Evolutionary conservation across 768 basidiomycete genomes (phyloP), one percentile per base, ranked within the genome.

Genomic region (Auriscalpium orientale): DNA sequence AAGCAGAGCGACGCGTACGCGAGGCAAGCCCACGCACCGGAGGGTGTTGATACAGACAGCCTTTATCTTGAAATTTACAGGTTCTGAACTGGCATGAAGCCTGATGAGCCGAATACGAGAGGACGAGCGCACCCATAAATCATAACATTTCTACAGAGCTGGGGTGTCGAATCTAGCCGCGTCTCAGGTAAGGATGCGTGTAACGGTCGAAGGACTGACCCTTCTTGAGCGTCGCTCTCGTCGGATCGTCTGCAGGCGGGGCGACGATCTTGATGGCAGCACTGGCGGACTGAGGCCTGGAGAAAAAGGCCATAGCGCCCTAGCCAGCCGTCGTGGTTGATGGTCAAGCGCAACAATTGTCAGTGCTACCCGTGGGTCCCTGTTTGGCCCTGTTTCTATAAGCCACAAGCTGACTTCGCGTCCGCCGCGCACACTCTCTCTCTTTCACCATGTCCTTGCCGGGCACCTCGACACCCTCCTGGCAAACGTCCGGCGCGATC

Each of bases 121-220:
- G 2, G 21, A 28, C 3, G 58, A 69, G 61, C 72, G 46, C 61
- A 94, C 92, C 94, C 93, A 67, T 94, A 89, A 60, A 95, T 94
- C 68, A 89, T 74, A 51, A 94, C 83, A 75, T 97, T 95, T 66
- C 89, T 84, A 72, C 93, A 97, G 65, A 93, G 87, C 53, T 87
- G 81, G 68, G 85, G 84, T 13, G 80, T 77, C 47, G 81, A 76
- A 72, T 89, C 87, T 89, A 65, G 44, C 44, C 59, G 21, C 22
- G 48, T 40, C 15, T 20, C 61, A 53, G 49, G 47, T 53, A 48
- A 55, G 50, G 56, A 54, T 46, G 61, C 54, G 53, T 28, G 28
- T 28, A 53, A 51, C 36, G 57, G 49, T 49, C 28, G 46, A 56
- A 37, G 22, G 22, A 62, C 56, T 51, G 53, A 67, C 61, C 76